phyloP scores from a whole-genome alignment of 257 asterid genomes.

The Euphrasia confusa region DNA sequence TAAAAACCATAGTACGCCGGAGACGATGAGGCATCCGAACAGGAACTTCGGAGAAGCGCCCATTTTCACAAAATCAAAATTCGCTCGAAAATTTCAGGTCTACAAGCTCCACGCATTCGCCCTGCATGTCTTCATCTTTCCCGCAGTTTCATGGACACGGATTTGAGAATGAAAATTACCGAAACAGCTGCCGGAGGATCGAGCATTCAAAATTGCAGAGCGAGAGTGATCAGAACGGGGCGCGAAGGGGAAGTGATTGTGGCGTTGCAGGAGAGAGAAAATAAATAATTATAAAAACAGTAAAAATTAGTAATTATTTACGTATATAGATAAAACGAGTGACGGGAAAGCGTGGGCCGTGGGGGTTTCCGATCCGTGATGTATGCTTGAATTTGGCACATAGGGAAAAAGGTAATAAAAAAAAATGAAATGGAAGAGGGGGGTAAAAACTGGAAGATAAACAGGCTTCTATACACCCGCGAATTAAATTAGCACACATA shows the following conservation, averaged over 20 bases:
- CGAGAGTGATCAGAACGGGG: slow-evolving; percentile 22
- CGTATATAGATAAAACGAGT: neutral
- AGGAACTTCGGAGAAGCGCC: slow-evolving; percentile 83
- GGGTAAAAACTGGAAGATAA: slow-evolving; percentile 2
- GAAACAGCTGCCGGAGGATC: slow-evolving; percentile 35
- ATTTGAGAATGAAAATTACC: neutral
- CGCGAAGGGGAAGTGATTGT: slow-evolving; percentile 27
- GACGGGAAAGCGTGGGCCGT: slow-evolving; percentile 25
- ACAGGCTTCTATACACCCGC: no score
- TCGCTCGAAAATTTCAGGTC: slow-evolving; percentile 14
- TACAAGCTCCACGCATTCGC: slow-evolving; percentile 20
- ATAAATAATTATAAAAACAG: neutral
- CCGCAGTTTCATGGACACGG: slow-evolving; percentile 5
- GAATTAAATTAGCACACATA: no score
- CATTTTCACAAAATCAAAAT: slow-evolving; percentile 38
- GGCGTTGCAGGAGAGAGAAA: slow-evolving; percentile 42
- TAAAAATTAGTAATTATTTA: neutral
- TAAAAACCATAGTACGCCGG: slow-evolving; percentile 77
- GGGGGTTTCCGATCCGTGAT: slow-evolving; percentile 48
- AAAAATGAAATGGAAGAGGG: no score
- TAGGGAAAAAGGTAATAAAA: neutral
- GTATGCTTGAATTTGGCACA: slow-evolving; percentile 31
- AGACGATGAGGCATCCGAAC: slow-evolving; percentile 74
- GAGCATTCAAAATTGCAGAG: slow-evolving; percentile 30
- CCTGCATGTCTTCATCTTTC: slow-evolving; percentile 31